phyloP scores from a whole-genome alignment of 208 protist species.

The Leishmania gerbilli region DNA sequence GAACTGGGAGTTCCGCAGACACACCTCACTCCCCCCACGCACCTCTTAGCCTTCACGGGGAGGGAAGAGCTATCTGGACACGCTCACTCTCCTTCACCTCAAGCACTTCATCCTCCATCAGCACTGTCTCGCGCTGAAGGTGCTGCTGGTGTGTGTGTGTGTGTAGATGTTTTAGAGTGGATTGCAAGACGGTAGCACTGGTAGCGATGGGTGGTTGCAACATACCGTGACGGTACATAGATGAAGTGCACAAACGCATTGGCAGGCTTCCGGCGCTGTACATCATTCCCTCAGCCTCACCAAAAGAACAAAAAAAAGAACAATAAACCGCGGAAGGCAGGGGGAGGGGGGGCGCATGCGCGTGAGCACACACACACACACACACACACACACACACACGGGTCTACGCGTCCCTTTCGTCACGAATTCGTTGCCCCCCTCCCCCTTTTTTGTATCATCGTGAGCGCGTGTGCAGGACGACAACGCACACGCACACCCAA shows the following conservation, averaged over 20 bases:
- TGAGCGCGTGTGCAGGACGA: neutral
- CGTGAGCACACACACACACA: neutral
- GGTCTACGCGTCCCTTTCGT: too few relatives aligned
- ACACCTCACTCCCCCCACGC: neutral
- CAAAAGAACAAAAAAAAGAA: neutral
- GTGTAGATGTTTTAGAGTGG: neutral
- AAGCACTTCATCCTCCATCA: neutral
- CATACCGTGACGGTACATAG: conserved; percentile 5
- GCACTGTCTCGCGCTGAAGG: neutral
- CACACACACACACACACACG: neutral
- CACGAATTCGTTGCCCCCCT: too few relatives aligned
- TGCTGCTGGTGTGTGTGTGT: neutral
- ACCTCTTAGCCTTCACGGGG: neutral
- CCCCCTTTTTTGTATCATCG: neutral
- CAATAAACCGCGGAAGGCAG: too few relatives aligned
- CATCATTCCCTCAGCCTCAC: neutral
- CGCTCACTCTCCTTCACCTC: neutral
- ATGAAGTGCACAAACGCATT: neutral
- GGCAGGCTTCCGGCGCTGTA: neutral
- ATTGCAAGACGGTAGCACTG: neutral
- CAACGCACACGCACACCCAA: neutral
- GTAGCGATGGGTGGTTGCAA: neutral
- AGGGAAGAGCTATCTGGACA: neutral
- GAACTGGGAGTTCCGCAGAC: neutral
- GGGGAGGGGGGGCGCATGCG: neutral